Percentiles rank a stretch among this genome's conserved stretches.
Conservation (phyloP, 164 flowering plant genomes). For the Stephania japonica region DNA sequence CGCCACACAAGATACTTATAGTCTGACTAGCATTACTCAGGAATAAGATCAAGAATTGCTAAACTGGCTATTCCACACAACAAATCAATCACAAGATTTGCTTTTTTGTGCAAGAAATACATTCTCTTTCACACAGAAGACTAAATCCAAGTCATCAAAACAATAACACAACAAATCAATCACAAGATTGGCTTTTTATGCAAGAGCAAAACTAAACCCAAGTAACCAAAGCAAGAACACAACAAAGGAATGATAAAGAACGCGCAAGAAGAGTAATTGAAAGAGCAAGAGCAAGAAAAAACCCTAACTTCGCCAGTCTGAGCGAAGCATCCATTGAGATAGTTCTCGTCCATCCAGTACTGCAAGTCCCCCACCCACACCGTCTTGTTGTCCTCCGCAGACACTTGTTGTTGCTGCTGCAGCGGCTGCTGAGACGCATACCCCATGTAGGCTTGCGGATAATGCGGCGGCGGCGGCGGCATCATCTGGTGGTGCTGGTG, state of each 20-base stretch:
- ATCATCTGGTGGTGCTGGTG: constrained; percentile 66
- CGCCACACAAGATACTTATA: too few relatives aligned
- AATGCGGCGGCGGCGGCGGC: constrained; percentile 46
- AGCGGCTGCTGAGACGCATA: constrained; percentile 23
- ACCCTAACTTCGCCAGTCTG: constrained; percentile 56
- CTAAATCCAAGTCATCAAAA: not conserved
- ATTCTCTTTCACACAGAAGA: too few relatives aligned
- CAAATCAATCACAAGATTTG: too few relatives aligned
- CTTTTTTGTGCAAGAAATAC: too few relatives aligned
- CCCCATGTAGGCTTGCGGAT: constrained; percentile 43
- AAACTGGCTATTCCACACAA: too few relatives aligned
- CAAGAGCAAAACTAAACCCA: not conserved
- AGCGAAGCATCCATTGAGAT: constrained; percentile 65
- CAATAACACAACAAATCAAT: not conserved
- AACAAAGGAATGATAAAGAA: not conserved
- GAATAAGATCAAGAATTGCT: too few relatives aligned
- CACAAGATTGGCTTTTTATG: not conserved
- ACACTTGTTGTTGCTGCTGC: constrained; percentile 21
- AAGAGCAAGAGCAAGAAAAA: constrained; percentile 1
- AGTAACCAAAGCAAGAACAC: not conserved
- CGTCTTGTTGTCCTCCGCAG: constrained; percentile 54
- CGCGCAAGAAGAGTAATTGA: not conserved
- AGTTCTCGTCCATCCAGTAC: constrained; percentile 93
- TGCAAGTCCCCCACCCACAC: constrained; percentile 88
- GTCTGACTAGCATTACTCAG: too few relatives aligned